phyloP scores from a whole-genome alignment of 768 basidiomycete genomes.

The Steccherinum ochraceum region DNA sequence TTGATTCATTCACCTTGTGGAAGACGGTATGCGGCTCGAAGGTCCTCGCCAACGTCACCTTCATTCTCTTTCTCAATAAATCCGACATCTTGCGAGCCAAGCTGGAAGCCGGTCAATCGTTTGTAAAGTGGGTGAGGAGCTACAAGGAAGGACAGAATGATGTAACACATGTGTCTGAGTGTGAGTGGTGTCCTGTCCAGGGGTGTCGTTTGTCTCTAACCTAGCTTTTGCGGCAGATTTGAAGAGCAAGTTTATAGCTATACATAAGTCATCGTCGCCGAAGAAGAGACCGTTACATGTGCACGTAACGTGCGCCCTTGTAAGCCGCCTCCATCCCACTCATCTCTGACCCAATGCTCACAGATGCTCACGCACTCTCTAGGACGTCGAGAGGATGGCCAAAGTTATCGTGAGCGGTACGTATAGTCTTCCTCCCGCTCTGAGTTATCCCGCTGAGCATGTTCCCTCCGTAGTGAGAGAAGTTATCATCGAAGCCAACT shows the following conservation, averaged over 20 bases:
- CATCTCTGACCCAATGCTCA: conserved; percentile 2
- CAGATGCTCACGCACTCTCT: not conserved
- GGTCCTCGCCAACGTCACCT: conserved; percentile 44
- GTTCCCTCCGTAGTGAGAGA: not conserved
- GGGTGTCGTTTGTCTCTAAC: too few species aligned
- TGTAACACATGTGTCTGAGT: not conserved
- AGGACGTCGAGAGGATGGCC: conserved; percentile 12
- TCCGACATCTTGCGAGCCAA: conserved; percentile 52
- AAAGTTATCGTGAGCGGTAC: not conserved
- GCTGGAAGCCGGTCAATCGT: conserved; percentile 26
- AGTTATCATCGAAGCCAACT: not conserved
- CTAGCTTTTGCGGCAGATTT: too few species aligned
- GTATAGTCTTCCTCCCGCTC: not conserved
- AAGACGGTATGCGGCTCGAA: conserved; percentile 54
- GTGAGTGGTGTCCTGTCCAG: not conserved
- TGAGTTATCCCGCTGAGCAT: not conserved
- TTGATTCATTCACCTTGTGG: conserved; percentile 55
- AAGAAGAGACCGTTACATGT: conserved; percentile 42
- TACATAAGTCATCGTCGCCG: conserved; percentile 45
- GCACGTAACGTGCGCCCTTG: conserved; percentile 54
- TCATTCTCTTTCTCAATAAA: conserved; percentile 61
- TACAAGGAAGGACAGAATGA: not conserved
- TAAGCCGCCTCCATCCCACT: conserved; percentile 23
- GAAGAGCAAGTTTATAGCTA: conserved; percentile 26
- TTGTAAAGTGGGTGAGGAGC: not conserved